A percentile compares a stretch with the other conserved stretches of the same genome.
These are phyloP conservation scores for Candida tunisiensis DNA, from an alignment of 1,139 yeast species.

Conservation along the genomic window DNA sequence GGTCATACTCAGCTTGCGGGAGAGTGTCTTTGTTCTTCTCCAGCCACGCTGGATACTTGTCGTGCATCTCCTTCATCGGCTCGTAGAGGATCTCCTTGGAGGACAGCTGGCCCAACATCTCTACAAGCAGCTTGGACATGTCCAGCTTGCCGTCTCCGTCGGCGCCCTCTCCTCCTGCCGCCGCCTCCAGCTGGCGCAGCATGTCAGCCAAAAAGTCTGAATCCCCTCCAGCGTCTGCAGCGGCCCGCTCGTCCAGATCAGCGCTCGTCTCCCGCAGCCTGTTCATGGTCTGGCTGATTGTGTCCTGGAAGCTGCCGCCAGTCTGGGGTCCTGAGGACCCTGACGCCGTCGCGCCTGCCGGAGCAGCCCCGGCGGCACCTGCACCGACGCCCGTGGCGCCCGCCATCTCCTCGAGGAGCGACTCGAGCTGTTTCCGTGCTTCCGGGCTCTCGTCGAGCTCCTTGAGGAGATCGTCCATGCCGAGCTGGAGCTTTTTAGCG, in stretches of 20 bases:
- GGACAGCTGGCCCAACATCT: conserved; percentile 70
- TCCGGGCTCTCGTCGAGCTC: conserved; percentile 49
- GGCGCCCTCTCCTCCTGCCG: conserved; percentile 32
- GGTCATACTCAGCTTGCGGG: conserved; percentile 14
- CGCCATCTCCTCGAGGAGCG: conserved; percentile 30
- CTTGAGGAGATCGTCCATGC: conserved; percentile 29
- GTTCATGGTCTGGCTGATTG: conserved; percentile 68
- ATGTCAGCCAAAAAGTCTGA: conserved; percentile 22
- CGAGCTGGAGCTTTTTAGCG: conserved; percentile 19
- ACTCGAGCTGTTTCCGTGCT: conserved; percentile 39
- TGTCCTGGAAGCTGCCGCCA: conserved; percentile 41
- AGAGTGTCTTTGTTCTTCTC: conserved; percentile 26
- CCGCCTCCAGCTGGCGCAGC: conserved; percentile 45
- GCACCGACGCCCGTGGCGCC: conserved; percentile 19
- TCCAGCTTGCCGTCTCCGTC: conserved; percentile 29
- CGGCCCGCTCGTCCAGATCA: conserved; percentile 44
- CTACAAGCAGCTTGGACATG: conserved; percentile 47
- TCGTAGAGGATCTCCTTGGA: conserved; percentile 79
- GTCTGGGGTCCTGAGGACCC: conserved; percentile 4
- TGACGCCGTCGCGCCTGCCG: conserved; percentile 4
- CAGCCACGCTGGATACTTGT: conserved; percentile 46
- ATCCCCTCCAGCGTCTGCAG: conserved; percentile 19
- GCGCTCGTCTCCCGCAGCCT: conserved; percentile 33
- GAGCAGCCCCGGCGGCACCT: conserved; percentile 2
- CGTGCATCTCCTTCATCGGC: conserved; percentile 69